Evolutionary conservation across 148 eudicot genomes (phyloP), one percentile per base, ranked within the genome.

Genomic region (Fagopyrum homotropicum): DNA sequence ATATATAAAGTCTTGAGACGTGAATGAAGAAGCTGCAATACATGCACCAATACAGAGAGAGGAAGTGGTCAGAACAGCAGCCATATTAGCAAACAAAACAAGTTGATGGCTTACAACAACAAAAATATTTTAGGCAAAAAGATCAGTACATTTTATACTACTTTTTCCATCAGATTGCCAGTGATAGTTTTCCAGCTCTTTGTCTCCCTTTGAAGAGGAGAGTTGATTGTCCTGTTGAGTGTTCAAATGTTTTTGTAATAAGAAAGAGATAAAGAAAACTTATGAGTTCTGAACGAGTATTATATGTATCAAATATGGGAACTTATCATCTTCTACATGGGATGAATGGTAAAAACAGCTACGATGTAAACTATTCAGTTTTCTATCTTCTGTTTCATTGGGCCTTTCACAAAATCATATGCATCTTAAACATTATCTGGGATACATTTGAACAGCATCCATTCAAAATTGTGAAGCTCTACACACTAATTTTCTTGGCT

Each of bases 1-100:
- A 72, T 77, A 73, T 73, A 86, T 82, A 60, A 73, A 76, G 59
- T 83, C 87, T 74, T 80, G 80, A 84, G 80, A 61, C 75, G 80
- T 75, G 66, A 55, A 17, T 57, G 54, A 12, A 68, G 85, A 63
- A 73, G 80, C 85, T 81, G 90, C 56, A 68, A 73, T 16, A 75
- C 15, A 76, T 54, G 77, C 59, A 54, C 59, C 59, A 51, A 15
- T 1, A 51, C 15, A 56, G 60, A 56, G 26, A 56, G 60, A 55
- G 11, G 16, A 61, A 30, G 69, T 6, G 45, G 44, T 63, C 45
- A 63, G 45, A 63, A n/a, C 69, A 63, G 69, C 45, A 63, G n/a
- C 12, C 69, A 63, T 11, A 30, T 44, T 63, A 63, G 35, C n/a
- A 63, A 15, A 63, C 45, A 63, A 11, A 43, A 63, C 16, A 63